Percentiles rank a stretch among this genome's conserved stretches.
These are phyloP conservation scores for Lepidium campestre DNA, from an alignment of 441 rosid genomes.

Conservation along the genomic window DNA sequence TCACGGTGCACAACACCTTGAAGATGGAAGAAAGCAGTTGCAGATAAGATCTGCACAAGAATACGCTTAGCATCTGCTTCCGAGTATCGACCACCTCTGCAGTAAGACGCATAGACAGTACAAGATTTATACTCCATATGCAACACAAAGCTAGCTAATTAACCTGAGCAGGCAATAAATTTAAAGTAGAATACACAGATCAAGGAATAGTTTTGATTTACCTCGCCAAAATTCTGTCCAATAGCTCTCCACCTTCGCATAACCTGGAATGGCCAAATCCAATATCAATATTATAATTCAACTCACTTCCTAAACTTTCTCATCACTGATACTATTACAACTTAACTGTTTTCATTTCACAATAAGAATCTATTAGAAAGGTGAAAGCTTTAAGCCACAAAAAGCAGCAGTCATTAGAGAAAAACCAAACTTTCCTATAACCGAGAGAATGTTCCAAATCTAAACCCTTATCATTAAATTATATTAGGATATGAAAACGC, in stretches of 20 bases:
- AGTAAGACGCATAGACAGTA: slow-evolving; percentile 4
- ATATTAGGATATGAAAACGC: slow-evolving; percentile 12
- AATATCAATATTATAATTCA: not conserved
- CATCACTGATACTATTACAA: not conserved
- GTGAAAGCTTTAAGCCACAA: not conserved
- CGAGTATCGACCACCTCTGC: slow-evolving; percentile 66
- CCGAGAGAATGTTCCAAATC: not conserved
- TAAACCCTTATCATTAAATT: too few relatives aligned
- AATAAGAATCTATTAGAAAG: not conserved
- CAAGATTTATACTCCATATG: not conserved
- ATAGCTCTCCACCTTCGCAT: slow-evolving; percentile 51
- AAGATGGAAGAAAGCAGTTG: slow-evolving; percentile 59
- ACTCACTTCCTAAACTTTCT: not conserved
- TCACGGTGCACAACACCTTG: slow-evolving; percentile 81
- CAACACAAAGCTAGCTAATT: not conserved
- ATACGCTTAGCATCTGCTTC: slow-evolving; percentile 62
- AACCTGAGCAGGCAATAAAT: not conserved
- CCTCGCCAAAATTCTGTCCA: slow-evolving; percentile 64
- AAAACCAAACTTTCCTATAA: not conserved
- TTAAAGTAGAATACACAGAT: not conserved
- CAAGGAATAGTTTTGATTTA: slow-evolving; percentile 7
- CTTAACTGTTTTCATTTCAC: not conserved
- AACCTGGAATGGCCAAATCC: slow-evolving; percentile 25
- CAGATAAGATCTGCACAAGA: slow-evolving; percentile 51
- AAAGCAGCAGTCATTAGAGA: not conserved